These are phyloP conservation scores for Exserohilum turcica DNA, from an alignment of 2,329 filamentous ascomycete genomes.

Conservation along the genomic window DNA sequence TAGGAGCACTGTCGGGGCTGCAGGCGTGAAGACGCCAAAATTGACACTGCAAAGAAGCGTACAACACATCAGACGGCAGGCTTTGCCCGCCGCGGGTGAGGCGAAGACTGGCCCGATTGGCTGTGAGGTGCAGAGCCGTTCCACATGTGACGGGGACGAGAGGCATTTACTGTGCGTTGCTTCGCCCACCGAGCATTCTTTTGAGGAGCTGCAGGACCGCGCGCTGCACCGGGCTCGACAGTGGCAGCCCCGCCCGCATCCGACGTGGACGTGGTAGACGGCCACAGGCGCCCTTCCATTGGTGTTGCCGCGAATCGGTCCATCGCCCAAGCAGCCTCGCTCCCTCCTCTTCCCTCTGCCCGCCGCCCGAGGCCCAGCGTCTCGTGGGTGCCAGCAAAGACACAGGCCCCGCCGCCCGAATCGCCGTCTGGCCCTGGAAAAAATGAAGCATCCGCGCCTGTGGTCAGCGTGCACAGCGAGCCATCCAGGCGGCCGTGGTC, in stretches of 20 bases:
- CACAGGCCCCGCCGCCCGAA: slow-evolving; percentile 6
- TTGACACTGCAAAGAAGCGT: slow-evolving; percentile 9
- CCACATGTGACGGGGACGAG: slow-evolving; percentile 8
- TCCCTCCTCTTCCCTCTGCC: background rate
- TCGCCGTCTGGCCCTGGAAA: background rate
- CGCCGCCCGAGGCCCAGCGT: slow-evolving; percentile 3
- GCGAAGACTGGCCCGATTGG: slow-evolving; percentile 12
- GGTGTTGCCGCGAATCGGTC: slow-evolving; percentile 8
- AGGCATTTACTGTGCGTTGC: slow-evolving; percentile 7
- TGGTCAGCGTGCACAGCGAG: slow-evolving; percentile 3
- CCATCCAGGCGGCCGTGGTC: slow-evolving; percentile 8
- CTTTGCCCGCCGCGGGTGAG: slow-evolving; percentile 9
- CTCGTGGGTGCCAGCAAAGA: slow-evolving; percentile 13
- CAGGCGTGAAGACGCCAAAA: slow-evolving; percentile 10
- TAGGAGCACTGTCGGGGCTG: background rate
- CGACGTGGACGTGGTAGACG: slow-evolving; percentile 18
- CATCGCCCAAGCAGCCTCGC: slow-evolving; percentile 6
- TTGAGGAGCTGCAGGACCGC: slow-evolving; percentile 3
- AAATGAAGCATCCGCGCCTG: slow-evolving; percentile 10
- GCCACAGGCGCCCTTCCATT: slow-evolving; percentile 7
- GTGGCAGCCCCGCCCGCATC: slow-evolving; percentile 15
- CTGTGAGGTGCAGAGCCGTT: slow-evolving; percentile 3
- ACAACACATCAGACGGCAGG: slow-evolving; percentile 13
- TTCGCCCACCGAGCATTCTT: slow-evolving; percentile 4
- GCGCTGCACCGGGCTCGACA: slow-evolving; percentile 9